Evolutionary conservation across 2,329 filamentous ascomycete species (phyloP), one percentile per base, ranked within the genome.

Genomic region (Sclerotinia nivalis): DNA sequence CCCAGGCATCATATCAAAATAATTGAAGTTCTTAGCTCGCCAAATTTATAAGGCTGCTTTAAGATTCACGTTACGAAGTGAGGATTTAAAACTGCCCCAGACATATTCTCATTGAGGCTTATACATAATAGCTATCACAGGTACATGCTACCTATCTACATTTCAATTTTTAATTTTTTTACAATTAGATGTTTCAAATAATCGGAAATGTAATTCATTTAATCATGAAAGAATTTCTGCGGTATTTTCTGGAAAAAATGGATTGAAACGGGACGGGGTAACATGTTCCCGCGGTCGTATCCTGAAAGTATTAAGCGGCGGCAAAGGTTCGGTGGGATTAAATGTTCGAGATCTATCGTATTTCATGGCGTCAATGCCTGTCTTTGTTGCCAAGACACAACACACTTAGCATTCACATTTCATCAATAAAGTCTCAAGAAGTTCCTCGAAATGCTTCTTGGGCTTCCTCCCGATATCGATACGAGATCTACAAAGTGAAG

Each of bases 381-480:
- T 25, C 45, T 31, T 60, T 31, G 66, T 68, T 59, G 22, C 40
- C 34, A 54, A 62, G 28, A 31, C 31, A 65, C 50, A 65, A 65
- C 40, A 9, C n/a, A 18, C 25, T 56, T 49, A 25, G 18, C 47
- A 37, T 49, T 56, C 18, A 56, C 25, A 34, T 55, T 34, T 22
- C 49, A 52, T 40, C 67, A 56, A 54, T n/a, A 43, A 64, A 50
- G 34, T 49, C 59, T 56, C 49, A 37, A 25, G 59, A 45, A 64
- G 37, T 22, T 65, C 28, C 67, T 69, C 67, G 67, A 69, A 64
- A 69, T 69, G 67, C 67, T 69, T 62, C 67, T 69, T 64, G 67
- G 50, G 59, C 52, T 69, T 56, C 61, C 67, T 55, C 67, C 67
- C 50, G 61, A 45, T 55, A 69, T 49, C 31, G 67, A 69, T 56